Conservation (phyloP, 352 stramenopile species). For the Globisporangium cylindrosporum region DNA sequence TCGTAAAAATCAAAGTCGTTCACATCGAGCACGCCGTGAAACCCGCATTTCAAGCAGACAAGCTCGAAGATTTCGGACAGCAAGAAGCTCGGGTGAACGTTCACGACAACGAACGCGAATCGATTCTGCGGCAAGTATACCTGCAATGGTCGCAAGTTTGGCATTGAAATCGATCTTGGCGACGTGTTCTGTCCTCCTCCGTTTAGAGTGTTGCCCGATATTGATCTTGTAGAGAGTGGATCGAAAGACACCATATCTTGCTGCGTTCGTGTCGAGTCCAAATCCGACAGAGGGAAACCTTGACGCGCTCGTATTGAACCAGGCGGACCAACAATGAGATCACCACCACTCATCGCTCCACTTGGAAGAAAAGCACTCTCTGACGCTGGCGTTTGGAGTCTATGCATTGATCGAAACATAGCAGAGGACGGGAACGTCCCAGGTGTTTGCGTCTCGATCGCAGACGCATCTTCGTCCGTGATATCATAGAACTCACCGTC, state of each 20-base stretch:
- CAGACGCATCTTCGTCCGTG: conserved; percentile 40
- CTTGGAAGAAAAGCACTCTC: conserved; percentile 18
- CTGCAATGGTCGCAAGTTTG: conserved; percentile 47
- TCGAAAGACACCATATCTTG: conserved; percentile 62
- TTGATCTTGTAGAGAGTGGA: conserved; percentile 57
- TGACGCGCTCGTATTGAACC: conserved; percentile 50
- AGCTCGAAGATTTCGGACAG: conserved; percentile 76
- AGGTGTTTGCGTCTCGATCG: conserved; percentile 29
- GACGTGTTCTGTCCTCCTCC: conserved; percentile 27
- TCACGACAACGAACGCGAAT: conserved; percentile 78
- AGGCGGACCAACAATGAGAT: conserved; percentile 21
- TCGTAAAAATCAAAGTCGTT: conserved; percentile 88
- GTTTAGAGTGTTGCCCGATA: conserved; percentile 32
- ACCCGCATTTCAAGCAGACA: conserved; percentile 76
- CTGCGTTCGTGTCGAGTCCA: conserved; percentile 49
- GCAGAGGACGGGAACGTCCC: conserved; percentile 49
- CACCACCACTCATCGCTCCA: conserved; percentile 15
- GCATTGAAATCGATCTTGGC: conserved; percentile 41
- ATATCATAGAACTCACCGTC: conserved; percentile 39
- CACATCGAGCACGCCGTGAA: conserved; percentile 63
- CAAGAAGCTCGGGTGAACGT: conserved; percentile 45
- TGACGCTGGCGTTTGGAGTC: conserved; percentile 60
- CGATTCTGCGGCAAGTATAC: conserved; percentile 86
- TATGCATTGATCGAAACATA: conserved; percentile 58
- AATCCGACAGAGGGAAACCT: conserved; percentile 40